Evolutionary conservation across 257 asterid species (phyloP).

Genomic region (Solanum acaule): DNA sequence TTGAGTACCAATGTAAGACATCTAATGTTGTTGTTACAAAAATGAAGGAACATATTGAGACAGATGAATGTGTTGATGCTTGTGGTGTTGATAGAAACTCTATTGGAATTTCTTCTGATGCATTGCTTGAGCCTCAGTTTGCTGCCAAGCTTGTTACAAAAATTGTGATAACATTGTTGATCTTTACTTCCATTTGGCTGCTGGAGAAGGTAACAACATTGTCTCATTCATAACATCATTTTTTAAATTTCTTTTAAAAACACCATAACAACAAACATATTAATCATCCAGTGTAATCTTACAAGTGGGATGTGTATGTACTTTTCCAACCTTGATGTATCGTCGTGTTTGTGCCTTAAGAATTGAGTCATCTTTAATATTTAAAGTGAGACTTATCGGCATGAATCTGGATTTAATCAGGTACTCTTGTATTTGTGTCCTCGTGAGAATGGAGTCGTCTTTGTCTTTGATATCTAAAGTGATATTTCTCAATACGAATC

Average conservation of each 20-base stretch:
- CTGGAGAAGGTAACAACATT: constrained; percentile 56
- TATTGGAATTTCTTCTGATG: constrained; percentile 75
- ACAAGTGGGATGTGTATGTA: too few relatives aligned
- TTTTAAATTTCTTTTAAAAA: too few relatives aligned
- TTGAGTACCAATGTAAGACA: constrained; percentile 42
- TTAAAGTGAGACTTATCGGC: not conserved
- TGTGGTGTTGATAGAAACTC: constrained; percentile 52
- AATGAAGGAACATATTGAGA: constrained; percentile 38
- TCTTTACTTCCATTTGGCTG: constrained; percentile 62
- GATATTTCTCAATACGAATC: not conserved
- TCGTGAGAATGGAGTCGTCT: not conserved
- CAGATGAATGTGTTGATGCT: constrained; percentile 41
- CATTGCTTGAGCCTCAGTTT: constrained; percentile 38
- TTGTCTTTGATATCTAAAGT: not conserved
- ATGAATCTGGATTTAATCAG: too few relatives aligned
- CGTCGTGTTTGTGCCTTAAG: not conserved
- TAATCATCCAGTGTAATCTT: too few relatives aligned
- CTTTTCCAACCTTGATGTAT: not conserved
- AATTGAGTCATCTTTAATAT: not conserved
- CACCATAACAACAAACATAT: too few relatives aligned
- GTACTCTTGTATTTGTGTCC: too few relatives aligned
- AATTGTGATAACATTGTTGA: constrained; percentile 68
- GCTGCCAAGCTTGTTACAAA: constrained; percentile 33
- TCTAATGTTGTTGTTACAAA: constrained; percentile 40
- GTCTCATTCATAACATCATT: not conserved